Conservation (phyloP, 2,329 filamentous ascomycete species). For the Trichoderma semiorbis region DNA sequence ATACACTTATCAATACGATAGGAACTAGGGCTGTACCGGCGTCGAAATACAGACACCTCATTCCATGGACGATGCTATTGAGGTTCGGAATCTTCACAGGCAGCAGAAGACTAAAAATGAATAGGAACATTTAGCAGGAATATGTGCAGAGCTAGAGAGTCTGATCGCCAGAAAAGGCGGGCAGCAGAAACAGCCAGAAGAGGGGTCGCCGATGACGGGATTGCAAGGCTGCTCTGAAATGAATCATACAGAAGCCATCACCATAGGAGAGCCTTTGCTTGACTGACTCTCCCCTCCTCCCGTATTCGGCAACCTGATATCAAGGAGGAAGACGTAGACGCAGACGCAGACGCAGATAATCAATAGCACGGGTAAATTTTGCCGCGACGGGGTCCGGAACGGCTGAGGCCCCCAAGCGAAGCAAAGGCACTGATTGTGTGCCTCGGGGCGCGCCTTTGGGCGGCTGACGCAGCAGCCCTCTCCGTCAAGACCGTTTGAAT, state of each 20-base stretch:
- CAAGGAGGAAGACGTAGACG: neutral
- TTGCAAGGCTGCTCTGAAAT: neutral
- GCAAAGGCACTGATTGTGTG: neutral
- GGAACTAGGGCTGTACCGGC: neutral
- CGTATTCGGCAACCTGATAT: neutral
- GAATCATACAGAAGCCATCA: neutral
- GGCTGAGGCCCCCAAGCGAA: slow-evolving; percentile 1
- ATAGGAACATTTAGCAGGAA: neutral
- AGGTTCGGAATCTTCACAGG: neutral
- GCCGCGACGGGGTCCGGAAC: neutral
- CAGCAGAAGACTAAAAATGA: neutral
- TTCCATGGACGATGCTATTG: neutral
- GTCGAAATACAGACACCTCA: neutral
- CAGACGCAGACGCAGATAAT: neutral
- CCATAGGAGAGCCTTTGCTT: neutral
- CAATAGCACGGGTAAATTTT: neutral
- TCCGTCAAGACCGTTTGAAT: neutral
- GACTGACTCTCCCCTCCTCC: neutral
- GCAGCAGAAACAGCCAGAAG: neutral
- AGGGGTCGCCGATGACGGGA: neutral
- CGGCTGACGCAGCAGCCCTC: neutral
- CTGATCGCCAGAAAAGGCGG: neutral
- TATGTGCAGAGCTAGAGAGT: neutral
- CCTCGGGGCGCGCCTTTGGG: neutral
- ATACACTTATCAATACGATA: neutral